These are phyloP conservation scores for Tylopilus vinaceipallidus DNA, from an alignment of 768 basidiomycete genomes.

Conservation along the genomic window DNA sequence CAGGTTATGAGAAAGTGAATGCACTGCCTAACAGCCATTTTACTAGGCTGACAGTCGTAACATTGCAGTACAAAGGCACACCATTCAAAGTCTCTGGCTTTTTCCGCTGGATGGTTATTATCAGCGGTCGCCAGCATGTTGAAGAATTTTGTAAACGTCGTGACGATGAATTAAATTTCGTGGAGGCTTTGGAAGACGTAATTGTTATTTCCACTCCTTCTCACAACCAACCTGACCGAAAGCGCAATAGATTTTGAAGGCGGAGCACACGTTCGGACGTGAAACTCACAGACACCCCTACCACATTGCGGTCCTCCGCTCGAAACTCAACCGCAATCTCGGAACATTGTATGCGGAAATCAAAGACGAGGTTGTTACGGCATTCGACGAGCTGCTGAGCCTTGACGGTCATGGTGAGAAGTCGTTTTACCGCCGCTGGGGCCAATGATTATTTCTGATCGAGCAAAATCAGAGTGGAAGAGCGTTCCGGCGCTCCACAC, in stretches of 20 bases:
- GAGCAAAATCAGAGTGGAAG: slow-evolving; percentile 12
- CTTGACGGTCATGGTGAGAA: slow-evolving; percentile 17
- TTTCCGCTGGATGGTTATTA: slow-evolving; percentile 39
- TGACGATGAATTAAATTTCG: slow-evolving; percentile 37
- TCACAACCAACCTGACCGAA: not conserved
- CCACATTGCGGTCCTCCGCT: slow-evolving; percentile 31
- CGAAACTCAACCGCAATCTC: slow-evolving; percentile 38
- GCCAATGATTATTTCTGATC: not conserved
- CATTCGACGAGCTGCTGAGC: slow-evolving; percentile 39
- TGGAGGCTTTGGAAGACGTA: slow-evolving; percentile 18
- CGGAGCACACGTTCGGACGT: slow-evolving; percentile 40
- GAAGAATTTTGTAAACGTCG: slow-evolving; percentile 41
- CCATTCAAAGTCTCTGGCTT: slow-evolving; percentile 32
- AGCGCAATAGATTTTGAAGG: slow-evolving; percentile 31
- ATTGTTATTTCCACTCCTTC: not conserved
- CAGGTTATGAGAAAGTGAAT: slow-evolving; percentile 33
- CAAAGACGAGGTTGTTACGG: slow-evolving; percentile 40
- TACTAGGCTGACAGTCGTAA: too few species aligned
- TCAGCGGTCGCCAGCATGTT: slow-evolving; percentile 30
- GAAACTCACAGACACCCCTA: slow-evolving; percentile 30
- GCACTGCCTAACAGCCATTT: too few species aligned
- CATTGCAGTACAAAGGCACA: slow-evolving; percentile 26
- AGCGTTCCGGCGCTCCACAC: not conserved
- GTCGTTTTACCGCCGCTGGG: too few species aligned
- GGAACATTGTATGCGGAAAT: slow-evolving; percentile 38